Conservation (phyloP, 768 basidiomycete species). For the Tulasnella sp. region DNA sequence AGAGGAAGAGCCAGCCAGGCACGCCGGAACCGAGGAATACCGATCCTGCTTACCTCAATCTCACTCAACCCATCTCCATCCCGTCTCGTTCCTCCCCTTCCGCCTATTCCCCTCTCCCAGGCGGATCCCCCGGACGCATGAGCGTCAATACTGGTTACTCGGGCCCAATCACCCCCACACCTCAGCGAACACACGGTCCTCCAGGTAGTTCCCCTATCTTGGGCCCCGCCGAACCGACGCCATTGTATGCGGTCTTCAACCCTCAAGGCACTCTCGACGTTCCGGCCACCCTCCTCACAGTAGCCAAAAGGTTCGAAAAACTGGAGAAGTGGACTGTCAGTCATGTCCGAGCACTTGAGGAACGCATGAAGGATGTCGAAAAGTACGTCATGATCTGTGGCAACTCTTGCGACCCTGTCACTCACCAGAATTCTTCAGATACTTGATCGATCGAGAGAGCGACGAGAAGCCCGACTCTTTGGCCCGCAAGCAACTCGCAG, state of each 20-base stretch:
- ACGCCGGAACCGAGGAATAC: slow-evolving; percentile 48
- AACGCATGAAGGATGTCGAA: slow-evolving; percentile 89
- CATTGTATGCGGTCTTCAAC: slow-evolving; percentile 73
- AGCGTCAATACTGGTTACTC: slow-evolving; percentile 43
- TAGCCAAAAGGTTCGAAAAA: slow-evolving; percentile 81
- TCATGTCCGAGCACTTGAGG: slow-evolving; percentile 83
- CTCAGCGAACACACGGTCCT: slow-evolving; percentile 13
- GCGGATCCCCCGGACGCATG: slow-evolving; percentile 29
- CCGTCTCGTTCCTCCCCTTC: slow-evolving; percentile 33
- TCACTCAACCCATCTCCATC: slow-evolving; percentile 51
- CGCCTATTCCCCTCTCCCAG: slow-evolving; percentile 1
- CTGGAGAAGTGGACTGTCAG: slow-evolving; percentile 86
- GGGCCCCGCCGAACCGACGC: slow-evolving; percentile 40
- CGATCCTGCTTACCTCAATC: slow-evolving; percentile 54
- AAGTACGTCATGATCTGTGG: slow-evolving; percentile 43
- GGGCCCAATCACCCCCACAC: slow-evolving; percentile 10
- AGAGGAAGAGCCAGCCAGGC: slow-evolving; percentile 51
- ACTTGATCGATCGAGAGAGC: slow-evolving; percentile 27
- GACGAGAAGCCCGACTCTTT: slow-evolving; percentile 25
- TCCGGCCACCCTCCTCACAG: slow-evolving; percentile 64
- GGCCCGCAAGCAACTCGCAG: slow-evolving; percentile 28
- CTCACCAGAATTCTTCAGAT: slow-evolving; percentile 22
- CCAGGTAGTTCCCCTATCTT: slow-evolving; percentile 24
- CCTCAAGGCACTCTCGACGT: slow-evolving; percentile 67
- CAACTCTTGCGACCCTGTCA: neutral